Percentiles rank a stretch among this genome's conserved stretches.
phyloP scores from a whole-genome alignment of 352 stramenopile genomes.

The Phytophthora capsici region DNA sequence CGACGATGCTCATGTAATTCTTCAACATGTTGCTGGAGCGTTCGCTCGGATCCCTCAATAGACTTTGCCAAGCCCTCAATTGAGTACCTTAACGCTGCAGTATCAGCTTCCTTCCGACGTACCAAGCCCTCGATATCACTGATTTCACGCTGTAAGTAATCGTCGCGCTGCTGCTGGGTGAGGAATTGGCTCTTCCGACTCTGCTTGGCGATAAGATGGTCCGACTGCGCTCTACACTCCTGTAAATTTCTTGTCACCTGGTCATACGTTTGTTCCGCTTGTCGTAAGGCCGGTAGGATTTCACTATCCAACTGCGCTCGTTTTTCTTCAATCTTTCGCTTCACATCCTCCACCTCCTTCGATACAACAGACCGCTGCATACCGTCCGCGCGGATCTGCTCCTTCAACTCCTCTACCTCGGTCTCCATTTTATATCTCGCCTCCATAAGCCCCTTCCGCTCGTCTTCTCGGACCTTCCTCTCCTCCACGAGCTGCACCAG shows the following conservation, averaged over 20 bases:
- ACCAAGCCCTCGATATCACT: conserved; percentile 69
- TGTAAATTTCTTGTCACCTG: conserved; percentile 79
- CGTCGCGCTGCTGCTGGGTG: conserved; percentile 93
- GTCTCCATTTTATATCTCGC: conserved; percentile 81
- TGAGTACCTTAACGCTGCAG: conserved; percentile 39
- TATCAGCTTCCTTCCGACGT: conserved; percentile 66
- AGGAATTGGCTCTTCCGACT: conserved; percentile 95
- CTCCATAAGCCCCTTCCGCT: conserved; percentile 84
- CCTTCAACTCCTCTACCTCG: conserved; percentile 79
- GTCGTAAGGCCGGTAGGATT: conserved; percentile 59
- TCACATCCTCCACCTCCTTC: conserved; percentile 62
- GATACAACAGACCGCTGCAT: conserved; percentile 50
- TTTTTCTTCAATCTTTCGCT: conserved; percentile 61
- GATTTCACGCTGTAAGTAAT: conserved; percentile 77
- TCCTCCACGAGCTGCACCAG: conserved; percentile 57
- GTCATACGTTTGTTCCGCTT: conserved; percentile 78
- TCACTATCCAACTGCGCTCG: conserved; percentile 54
- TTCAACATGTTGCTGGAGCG: conserved; percentile 49
- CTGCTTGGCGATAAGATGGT: conserved; percentile 96
- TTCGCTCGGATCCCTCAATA: conserved; percentile 52
- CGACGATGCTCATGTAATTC: conserved; percentile 64
- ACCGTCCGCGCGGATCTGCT: conserved; percentile 55
- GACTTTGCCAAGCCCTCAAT: conserved; percentile 52
- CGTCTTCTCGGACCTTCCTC: conserved; percentile 59
- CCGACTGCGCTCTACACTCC: conserved; percentile 63